Conservation (phyloP, 208 protist genomes). For the Novymonas esmeraldas region DNA sequence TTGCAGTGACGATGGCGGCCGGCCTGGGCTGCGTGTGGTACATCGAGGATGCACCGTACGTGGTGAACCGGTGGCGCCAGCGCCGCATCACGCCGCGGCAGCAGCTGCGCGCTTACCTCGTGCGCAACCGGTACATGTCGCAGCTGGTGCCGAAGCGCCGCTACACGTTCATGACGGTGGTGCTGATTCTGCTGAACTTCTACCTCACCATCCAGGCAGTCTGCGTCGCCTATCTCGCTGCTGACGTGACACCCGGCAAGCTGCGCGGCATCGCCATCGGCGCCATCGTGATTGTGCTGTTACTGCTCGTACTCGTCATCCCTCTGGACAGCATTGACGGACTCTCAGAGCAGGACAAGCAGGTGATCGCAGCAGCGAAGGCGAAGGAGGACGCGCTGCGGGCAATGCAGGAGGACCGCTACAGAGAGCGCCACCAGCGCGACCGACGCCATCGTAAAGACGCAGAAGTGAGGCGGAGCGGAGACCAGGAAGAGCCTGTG, state of each 20-base stretch:
- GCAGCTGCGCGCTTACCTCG: conserved; percentile 38
- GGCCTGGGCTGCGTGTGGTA: conserved; percentile 39
- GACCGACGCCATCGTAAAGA: not conserved
- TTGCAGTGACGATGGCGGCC: conserved; percentile 31
- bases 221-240: conserved; percentile 30
- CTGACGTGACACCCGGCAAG: conserved; percentile 36
- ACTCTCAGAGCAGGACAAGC: conserved; percentile 39
- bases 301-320: conserved; percentile 32
- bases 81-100: conserved; percentile 23
- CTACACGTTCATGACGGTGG: conserved; percentile 28
- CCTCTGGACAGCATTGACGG: conserved; percentile 40
- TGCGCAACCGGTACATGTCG: conserved; percentile 63
- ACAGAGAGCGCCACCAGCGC: conserved; percentile 1
- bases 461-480: no score
- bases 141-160: conserved; percentile 57
- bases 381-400: conserved; percentile 18
- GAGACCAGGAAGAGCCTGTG: no score
- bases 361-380: conserved; percentile 32
- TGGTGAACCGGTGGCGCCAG: conserved; percentile 40
- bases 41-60: conserved; percentile 53
- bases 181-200: conserved; percentile 53
- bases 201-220: conserved; percentile 60
- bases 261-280: conserved; percentile 46
- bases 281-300: conserved; percentile 31
- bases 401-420: conserved; percentile 11